Evolutionary conservation across 2,329 filamentous ascomycete species (phyloP).

Genomic region (Ascochyta fabae): DNA sequence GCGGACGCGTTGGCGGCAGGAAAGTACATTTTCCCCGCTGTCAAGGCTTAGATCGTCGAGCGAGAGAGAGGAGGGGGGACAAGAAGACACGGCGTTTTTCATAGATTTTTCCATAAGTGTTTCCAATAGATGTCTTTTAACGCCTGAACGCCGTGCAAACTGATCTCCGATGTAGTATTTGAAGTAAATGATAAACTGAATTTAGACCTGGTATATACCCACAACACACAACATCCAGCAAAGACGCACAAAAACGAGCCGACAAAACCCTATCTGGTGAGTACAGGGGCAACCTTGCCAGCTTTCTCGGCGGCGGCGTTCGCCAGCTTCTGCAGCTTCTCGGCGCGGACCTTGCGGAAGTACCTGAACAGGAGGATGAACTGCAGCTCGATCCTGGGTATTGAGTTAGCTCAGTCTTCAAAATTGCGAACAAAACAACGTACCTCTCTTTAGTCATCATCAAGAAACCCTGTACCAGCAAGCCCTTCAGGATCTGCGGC

Average conservation of each 20-base stretch:
- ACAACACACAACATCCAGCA: background rate
- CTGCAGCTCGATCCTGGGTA: conserved; percentile 78
- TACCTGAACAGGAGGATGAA: conserved; percentile 89
- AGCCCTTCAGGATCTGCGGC: conserved; percentile 89
- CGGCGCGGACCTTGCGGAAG: conserved; percentile 71
- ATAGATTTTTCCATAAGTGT: background rate
- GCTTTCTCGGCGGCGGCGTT: conserved; percentile 66
- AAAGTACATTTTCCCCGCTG: conserved; percentile 21
- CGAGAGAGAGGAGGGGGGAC: background rate
- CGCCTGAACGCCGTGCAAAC: conserved; percentile 6
- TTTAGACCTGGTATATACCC: conserved; percentile 5
- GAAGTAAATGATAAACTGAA: background rate
- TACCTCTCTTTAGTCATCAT: conserved; percentile 99
- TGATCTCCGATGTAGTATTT: background rate
- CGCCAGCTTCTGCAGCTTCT: conserved; percentile 72
- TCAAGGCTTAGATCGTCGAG: background rate
- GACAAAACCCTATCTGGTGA: conserved; percentile 34
- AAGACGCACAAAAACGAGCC: too few relatives aligned
- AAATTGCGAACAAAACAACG: conserved; percentile 22
- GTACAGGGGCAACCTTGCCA: conserved; percentile 39
- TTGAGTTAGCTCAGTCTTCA: conserved; percentile 15
- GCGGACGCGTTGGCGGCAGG: conserved; percentile 20
- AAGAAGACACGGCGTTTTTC: background rate
- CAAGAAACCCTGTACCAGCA: conserved; percentile 91
- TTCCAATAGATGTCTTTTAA: background rate